Conservation (phyloP, 2,329 filamentous ascomycete genomes). For the Phialocephala sp. region DNA sequence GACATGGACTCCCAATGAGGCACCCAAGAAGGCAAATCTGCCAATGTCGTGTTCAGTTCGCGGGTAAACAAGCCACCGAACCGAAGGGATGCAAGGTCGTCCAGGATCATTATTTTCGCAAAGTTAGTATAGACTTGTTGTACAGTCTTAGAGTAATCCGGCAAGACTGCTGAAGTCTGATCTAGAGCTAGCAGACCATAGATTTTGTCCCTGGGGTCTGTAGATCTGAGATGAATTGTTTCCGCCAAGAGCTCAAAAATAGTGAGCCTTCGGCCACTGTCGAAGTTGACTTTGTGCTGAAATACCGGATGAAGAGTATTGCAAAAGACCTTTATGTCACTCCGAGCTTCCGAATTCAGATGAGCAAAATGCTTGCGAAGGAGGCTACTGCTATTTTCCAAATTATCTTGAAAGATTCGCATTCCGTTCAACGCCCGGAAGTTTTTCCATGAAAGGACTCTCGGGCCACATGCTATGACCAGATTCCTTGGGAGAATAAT, state of each 20-base stretch:
- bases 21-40: not conserved
- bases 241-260: not conserved
- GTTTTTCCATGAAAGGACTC: not conserved
- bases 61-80: not conserved
- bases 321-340: not conserved
- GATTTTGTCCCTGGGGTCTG: not conserved
- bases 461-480: not conserved
- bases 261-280: not conserved
- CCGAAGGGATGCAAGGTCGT: not conserved
- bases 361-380: not conserved
- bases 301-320: not conserved
- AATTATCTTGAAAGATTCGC: not conserved
- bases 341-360: not conserved
- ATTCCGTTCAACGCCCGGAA: not conserved
- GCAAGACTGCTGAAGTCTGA: not conserved
- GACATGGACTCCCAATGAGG: slow-evolving; percentile 1
- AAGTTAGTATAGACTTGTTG: not conserved
- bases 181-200: not conserved
- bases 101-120: not conserved
- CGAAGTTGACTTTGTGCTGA: not conserved
- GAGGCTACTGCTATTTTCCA: not conserved
- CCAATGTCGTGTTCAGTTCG: not conserved
- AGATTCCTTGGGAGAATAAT: not conserved
- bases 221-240: not conserved
- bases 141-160: not conserved